Evolutionary conservation across 148 eudicot genomes (phyloP).

Genomic region (Silene latifolia): DNA sequence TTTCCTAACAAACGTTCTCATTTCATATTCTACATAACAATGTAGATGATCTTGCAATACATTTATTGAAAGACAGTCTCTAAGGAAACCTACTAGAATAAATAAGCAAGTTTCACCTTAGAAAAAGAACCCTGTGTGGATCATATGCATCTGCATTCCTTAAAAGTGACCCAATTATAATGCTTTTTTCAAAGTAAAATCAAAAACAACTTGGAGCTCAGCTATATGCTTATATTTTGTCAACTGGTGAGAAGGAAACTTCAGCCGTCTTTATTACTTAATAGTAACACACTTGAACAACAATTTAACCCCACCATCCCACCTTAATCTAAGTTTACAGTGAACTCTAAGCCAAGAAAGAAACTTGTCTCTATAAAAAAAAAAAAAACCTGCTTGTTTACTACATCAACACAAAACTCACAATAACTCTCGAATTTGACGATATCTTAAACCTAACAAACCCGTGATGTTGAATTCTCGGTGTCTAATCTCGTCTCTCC

Average conservation of each 20-base stretch:
- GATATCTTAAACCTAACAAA: not conserved
- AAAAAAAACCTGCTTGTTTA: not conserved
- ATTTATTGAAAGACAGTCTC: too few relatives aligned
- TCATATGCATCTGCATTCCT: too few relatives aligned
- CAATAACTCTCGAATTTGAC: not conserved
- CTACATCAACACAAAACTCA: slow-evolving; percentile 8
- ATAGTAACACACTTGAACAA: slow-evolving; percentile 29
- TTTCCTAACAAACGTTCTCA: too few relatives aligned
- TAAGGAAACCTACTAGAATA: too few relatives aligned
- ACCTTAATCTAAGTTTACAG: slow-evolving; percentile 3
- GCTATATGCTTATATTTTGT: too few relatives aligned
- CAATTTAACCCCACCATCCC: slow-evolving; percentile 32
- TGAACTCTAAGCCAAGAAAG: slow-evolving; percentile 35
- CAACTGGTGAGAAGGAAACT: slow-evolving; percentile 19
- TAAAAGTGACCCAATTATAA: too few relatives aligned
- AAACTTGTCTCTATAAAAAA: not conserved
- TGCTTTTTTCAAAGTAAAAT: too few relatives aligned
- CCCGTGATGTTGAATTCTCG: slow-evolving; percentile 11
- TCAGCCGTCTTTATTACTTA: slow-evolving; percentile 27
- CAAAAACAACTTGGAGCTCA: too few relatives aligned
- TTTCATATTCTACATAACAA: too few relatives aligned
- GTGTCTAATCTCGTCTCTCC: slow-evolving; percentile 20
- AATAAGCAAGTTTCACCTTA: too few relatives aligned
- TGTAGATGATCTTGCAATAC: too few relatives aligned
- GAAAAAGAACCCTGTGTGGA: too few relatives aligned